Base-by-base conservation (phyloP, 73 alveolate genomes). In the Paramecium sexaurelia region DNA sequence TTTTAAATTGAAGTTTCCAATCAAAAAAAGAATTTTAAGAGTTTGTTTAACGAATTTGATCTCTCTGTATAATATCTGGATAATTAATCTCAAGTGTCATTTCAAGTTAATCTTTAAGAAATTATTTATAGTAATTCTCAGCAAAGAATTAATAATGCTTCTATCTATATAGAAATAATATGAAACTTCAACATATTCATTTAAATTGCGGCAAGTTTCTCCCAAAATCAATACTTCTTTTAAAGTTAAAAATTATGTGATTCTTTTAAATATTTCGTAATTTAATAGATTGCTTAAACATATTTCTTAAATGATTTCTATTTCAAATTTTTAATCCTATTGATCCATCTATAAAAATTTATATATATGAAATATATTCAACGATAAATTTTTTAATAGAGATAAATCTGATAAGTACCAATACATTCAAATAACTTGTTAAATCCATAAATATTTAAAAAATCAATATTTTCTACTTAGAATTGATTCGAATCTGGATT, bases 41-140 rank as follows among this genome's bases (percentile, higher is more conserved):
- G 22, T 29, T 43, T 19, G 8, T 19, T 78, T 41, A 40, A 20
- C 68, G 45, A 24, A 78, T 43, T 41, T 37, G 17, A 19, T 37
- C 19, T 78, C 90, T 78, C 10, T 78, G 41, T 19, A 20, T 61
- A 20, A 2, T 41, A 78, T 78, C 90, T 5, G 90, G 90, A 78
- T 78, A 45, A 78, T 22, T n/a, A 22, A 78, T 41, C 6, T 78
- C 90, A 37, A 78, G 40, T n/a, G 40, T 20, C 39, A 45, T 78
- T 39, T 39, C 40, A 5, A 78, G 40, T 45, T 78, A 43, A 24
- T 39, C 73, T 20, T 45, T 78, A 4, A 78, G 90, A 78, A 78
- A 78, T 78, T 41, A 32, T 36, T 45, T 78, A 39, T 78, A 78
- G 55, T 78, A 78, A 32, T 26, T 61, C 83, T 61, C 83, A 26